Evolutionary conservation across 164 flowering plant genomes (phyloP).

Genomic region (Pachysandra terminalis): DNA sequence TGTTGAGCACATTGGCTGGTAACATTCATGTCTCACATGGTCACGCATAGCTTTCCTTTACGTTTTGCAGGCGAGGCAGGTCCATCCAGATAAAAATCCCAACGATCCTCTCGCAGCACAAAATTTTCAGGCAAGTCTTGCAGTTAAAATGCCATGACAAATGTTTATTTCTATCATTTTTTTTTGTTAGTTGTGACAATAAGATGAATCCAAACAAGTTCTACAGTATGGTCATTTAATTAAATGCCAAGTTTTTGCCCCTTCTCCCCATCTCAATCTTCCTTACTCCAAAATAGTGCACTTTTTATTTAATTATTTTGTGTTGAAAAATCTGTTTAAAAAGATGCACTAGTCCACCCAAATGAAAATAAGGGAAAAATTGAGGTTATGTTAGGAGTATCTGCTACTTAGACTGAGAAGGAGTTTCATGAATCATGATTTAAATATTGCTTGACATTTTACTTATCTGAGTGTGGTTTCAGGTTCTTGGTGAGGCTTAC

Average conservation of each 20-base stretch:
- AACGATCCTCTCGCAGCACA: constrained; percentile 40
- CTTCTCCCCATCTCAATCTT: too few species aligned
- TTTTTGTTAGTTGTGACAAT: background rate
- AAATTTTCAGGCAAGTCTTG: constrained; percentile 32
- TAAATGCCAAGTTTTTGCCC: too few species aligned
- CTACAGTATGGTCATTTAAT: background rate
- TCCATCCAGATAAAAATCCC: constrained; percentile 46
- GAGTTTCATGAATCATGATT: background rate
- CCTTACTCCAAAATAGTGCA: too few species aligned
- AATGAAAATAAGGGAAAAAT: too few species aligned
- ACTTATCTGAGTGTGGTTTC: constrained; percentile 13
- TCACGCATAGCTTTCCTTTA: constrained; percentile 2
- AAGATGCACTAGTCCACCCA: too few species aligned
- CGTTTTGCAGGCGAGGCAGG: constrained; percentile 36
- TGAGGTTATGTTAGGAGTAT: too few species aligned
- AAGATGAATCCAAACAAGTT: background rate
- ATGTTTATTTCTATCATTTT: background rate
- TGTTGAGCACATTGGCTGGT: background rate
- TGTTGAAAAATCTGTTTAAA: too few species aligned
- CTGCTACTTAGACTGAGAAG: too few species aligned
- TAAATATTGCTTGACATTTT: background rate
- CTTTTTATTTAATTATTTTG: too few species aligned
- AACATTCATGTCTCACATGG: background rate
- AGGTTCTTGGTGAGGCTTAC: constrained; percentile 97
- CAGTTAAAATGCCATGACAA: background rate